Evolutionary conservation across 2,329 filamentous ascomycete species (phyloP).

Genomic region (Aspergillus sp.): DNA sequence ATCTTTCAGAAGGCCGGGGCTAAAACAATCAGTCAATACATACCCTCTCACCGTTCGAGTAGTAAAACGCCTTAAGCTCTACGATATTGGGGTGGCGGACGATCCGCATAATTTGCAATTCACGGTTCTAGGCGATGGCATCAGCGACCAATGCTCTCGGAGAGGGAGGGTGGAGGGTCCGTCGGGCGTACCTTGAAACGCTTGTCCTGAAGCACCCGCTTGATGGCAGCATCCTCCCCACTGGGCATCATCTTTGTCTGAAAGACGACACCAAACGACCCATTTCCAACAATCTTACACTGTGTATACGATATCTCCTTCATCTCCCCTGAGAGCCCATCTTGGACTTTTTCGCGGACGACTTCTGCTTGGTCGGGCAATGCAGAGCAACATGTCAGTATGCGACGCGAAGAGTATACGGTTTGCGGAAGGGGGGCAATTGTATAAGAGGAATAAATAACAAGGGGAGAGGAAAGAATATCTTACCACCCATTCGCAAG

Average conservation of each 20-base stretch:
- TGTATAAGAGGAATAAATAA: slow-evolving; percentile 15
- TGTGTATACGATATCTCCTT: slow-evolving; percentile 97
- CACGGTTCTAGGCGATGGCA: slow-evolving; percentile 65
- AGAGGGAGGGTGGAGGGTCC: not conserved
- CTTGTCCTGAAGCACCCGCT: slow-evolving; percentile 97
- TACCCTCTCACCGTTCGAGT: slow-evolving; percentile 97
- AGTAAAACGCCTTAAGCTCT: slow-evolving; percentile 98
- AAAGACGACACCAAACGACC: slow-evolving; percentile 96
- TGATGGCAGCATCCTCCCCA: slow-evolving; percentile 97
- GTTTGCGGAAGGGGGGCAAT: not conserved
- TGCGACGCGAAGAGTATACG: not conserved
- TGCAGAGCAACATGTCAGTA: not conserved
- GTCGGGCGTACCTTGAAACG: slow-evolving; percentile 77
- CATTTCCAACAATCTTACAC: slow-evolving; percentile 99
- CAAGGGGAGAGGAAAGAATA: not conserved
- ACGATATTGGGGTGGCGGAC: slow-evolving; percentile 98
- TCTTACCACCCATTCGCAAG: slow-evolving; percentile 95
- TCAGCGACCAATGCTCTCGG: slow-evolving; percentile 20
- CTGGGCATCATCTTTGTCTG: slow-evolving; percentile 98
- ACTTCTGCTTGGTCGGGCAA: slow-evolving; percentile 57
- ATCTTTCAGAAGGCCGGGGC: not conserved
- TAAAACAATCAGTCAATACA: slow-evolving; percentile 20
- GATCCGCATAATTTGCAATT: slow-evolving; percentile 99
- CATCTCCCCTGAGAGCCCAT: slow-evolving; percentile 93
- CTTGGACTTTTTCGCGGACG: slow-evolving; percentile 96